These are phyloP conservation scores for Trypanosoma melophagium DNA, from an alignment of 208 protist genomes.

Conservation along the genomic window DNA sequence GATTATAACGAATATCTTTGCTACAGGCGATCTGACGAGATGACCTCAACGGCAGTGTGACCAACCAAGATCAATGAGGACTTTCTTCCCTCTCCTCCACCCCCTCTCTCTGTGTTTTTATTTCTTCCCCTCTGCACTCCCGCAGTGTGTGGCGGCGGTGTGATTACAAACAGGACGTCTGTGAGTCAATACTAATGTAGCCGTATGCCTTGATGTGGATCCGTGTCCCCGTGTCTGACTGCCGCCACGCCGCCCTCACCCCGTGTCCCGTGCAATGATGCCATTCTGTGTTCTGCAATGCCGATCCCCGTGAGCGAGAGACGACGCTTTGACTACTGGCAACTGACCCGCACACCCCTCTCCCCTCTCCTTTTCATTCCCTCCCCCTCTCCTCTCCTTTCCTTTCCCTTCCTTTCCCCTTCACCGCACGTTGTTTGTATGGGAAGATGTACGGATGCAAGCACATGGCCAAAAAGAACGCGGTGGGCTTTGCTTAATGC, in stretches of 20 bases:
- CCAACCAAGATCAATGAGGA: constrained; percentile 27
- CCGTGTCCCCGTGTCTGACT: constrained; percentile 31
- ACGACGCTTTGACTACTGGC: constrained; percentile 27
- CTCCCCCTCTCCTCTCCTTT: too few species aligned
- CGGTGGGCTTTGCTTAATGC: too few species aligned
- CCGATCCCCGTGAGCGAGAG: too few species aligned
- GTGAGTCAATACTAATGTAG: constrained; percentile 14
- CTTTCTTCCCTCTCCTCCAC: neutral
- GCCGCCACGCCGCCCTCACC: constrained; percentile 8
- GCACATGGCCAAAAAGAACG: too few species aligned
- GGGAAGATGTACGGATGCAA: too few species aligned
- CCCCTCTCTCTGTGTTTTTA: neutral
- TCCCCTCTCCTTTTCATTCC: neutral
- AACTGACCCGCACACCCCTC: constrained; percentile 10
- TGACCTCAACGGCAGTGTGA: constrained; percentile 15
- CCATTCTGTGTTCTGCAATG: too few species aligned
- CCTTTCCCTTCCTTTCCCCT: too few species aligned
- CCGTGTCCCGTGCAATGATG: constrained; percentile 1
- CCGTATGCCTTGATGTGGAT: constrained; percentile 19
- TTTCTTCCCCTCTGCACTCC: neutral
- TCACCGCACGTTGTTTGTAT: too few species aligned
- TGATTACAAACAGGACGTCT: constrained; percentile 32
- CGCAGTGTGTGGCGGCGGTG: neutral
- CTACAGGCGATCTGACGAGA: constrained; percentile 26
- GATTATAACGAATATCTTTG: constrained; percentile 19